phyloP scores from a whole-genome alignment of 192 early-diverging fungal species.

The Podila verticillata region DNA sequence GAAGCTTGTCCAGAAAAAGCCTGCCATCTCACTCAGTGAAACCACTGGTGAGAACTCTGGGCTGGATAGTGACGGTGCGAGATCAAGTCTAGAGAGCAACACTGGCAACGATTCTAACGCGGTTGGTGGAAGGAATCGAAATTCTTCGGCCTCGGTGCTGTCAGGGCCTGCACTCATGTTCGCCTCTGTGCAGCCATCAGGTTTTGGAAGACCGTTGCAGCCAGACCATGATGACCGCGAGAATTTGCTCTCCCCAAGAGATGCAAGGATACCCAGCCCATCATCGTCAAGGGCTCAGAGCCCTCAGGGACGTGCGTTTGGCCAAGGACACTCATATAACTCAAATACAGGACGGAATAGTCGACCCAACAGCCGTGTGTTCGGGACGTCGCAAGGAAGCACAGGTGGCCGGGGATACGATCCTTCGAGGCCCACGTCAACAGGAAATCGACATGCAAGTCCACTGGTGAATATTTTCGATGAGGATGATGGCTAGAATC shows the following conservation, averaged over 20 bases:
- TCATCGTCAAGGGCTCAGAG: slow-evolving; percentile 23
- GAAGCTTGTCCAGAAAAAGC: slow-evolving; percentile 35
- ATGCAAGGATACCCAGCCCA: slow-evolving; percentile 6
- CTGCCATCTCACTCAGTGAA: slow-evolving; percentile 25
- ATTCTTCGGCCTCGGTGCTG: slow-evolving; percentile 1
- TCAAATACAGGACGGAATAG: slow-evolving; percentile 14
- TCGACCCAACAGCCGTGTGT: slow-evolving; percentile 34
- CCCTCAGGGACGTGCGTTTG: slow-evolving; percentile 16
- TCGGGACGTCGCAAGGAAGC: slow-evolving; percentile 15
- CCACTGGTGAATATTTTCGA: neutral
- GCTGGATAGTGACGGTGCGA: slow-evolving; percentile 27
- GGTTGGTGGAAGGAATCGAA: slow-evolving; percentile 8
- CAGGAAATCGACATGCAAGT: neutral
- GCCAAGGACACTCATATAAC: neutral
- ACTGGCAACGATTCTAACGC: neutral
- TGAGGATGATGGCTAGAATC: slow-evolving; percentile 3
- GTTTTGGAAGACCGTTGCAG: slow-evolving; percentile 6
- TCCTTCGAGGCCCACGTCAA: neutral
- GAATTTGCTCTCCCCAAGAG: slow-evolving; percentile 7
- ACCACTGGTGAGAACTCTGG: neutral
- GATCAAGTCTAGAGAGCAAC: slow-evolving; percentile 41
- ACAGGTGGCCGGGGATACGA: neutral
- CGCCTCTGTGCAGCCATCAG: slow-evolving; percentile 35
- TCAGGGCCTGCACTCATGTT: slow-evolving; percentile 50
- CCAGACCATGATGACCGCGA: slow-evolving; percentile 17